Conservation (phyloP, 805 yeast species). For the Saturnispora dispora region DNA sequence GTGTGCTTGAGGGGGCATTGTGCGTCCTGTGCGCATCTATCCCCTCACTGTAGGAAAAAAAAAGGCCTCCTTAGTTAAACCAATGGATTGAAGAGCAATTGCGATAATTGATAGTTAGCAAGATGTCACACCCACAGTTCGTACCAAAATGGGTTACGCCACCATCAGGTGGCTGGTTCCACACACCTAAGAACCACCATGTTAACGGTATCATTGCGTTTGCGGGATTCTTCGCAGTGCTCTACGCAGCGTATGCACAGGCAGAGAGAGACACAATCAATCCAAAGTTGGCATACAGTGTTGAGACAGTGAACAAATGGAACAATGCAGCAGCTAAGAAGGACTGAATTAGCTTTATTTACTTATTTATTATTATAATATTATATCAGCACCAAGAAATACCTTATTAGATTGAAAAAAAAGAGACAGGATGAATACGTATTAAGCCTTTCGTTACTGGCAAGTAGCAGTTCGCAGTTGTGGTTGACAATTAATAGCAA, state of each 20-base stretch:
- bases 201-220: slow-evolving; percentile 34
- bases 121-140: slow-evolving; percentile 18
- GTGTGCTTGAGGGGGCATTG: too few species aligned
- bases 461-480: too few species aligned
- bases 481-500: too few species aligned
- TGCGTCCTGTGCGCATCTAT: too few species aligned
- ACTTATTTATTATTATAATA: slow-evolving; percentile 3
- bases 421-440: too few species aligned
- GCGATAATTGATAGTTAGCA: not conserved
- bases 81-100: not conserved
- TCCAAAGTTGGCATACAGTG: slow-evolving; percentile 29
- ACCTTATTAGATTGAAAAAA: not conserved
- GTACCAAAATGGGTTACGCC: slow-evolving; percentile 30
- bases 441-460: too few species aligned
- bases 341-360: slow-evolving; percentile 7
- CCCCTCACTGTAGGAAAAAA: too few species aligned
- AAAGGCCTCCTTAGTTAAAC: not conserved
- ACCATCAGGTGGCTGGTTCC: slow-evolving; percentile 51
- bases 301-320: slow-evolving; percentile 36
- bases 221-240: slow-evolving; percentile 30
- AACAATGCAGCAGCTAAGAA: slow-evolving; percentile 36
- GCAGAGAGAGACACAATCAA: slow-evolving; percentile 31
- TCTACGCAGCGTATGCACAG: slow-evolving; percentile 27
- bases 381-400: not conserved
- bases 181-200: slow-evolving; percentile 42